Base-by-base conservation (phyloP, 2,329 filamentous ascomycete species). In the Aureobasidium sp. region DNA sequence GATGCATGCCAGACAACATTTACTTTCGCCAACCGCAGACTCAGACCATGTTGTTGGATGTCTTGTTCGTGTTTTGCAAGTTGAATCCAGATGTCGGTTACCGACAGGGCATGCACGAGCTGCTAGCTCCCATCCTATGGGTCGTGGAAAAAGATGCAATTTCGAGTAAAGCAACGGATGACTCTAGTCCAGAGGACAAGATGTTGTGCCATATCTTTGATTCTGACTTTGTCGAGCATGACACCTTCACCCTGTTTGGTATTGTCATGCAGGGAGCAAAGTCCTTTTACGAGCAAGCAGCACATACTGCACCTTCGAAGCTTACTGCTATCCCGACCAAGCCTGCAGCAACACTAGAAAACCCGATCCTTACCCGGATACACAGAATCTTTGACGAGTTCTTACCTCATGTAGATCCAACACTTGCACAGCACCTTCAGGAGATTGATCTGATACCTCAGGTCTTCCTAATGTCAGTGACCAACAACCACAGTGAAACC, bases 91-190 rank as follows among this genome's bases (percentile, higher is more conserved):
- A 88, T 67, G 82, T 91, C 60, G 91, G 91, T 17, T 99, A 99
- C 72, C 86, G 94, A n/a, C 94, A 99, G 77, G 94, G 94, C 12
- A 99, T 99, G 93, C 94, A 99, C 72, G 94, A 99, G 75, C 79
- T 99, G 47, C 80, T 97, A 15, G 94, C 94, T 0, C 92, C 94
- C 0, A 86, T 99, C 41, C 78, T 97, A 7, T 91, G 91, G 82
- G 89, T 91, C 1, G 78, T 97, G 6, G 86, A 92, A 67, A 82
- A 87, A 68, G 94, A 99, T 76, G 88, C 92, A 7, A 79, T 96
- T 56, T 42, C 47, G 41, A 41, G 53, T 14, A 47, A 62, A 22
- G 27, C 60, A 3, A 45, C 44, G 2, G 53, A 41, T 15, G 42
- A 62, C 27, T 39, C 41, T 14, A n/a, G 44, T 7, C 12, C 36